Base-by-base conservation (phyloP, 352 stramenopile genomes). In the Globisporangium ultimum region DNA sequence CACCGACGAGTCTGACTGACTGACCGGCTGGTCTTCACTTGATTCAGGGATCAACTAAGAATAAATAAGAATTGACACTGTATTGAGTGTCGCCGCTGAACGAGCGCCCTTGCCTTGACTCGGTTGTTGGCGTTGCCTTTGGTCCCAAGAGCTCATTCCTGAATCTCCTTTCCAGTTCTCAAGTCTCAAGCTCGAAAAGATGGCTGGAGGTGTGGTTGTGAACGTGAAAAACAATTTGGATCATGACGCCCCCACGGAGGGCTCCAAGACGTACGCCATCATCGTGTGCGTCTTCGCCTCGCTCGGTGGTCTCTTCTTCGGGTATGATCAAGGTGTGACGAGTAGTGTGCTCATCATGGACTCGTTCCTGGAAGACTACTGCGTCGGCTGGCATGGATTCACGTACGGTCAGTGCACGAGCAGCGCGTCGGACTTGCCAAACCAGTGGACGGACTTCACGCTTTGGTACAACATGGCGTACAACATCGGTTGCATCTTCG, bases 391-490 rank as follows among this genome's bases (percentile, higher is more conserved):
- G 56, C 61, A 52, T 36, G 55, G 58, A 46, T 54, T 50, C 36
- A 76, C 71, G 18, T 52, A 74, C 53, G 32, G 62, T 3, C 20
- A 67, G 3, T 78, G 70, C 60, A 67, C 50, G 9, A 21, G 18
- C 7, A 50, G 43, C 1, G 42, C 63, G 2, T 48, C 51, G 4
- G 58, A 72, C 3, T 58, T 74, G 2, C 65, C 68, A 1, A 15
- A 13, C 24, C 59, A 70, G 38, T 71, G 65, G 68, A 18, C 48
- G 12, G 52, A 63, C 58, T 76, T 71, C 60, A 71, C 55, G 9
- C 59, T 68, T 24, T 64, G 63, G 60, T 77, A 68, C 64, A 78
- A 78, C 55, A 74, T 78, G 61, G 42, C 66, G 64, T 78, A n/a
- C n/a, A n/a, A n/a, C n/a, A n/a, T n/a, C n/a, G n/a, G n/a, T n/a